Evolutionary conservation across 805 yeast genomes (phyloP).

Genomic region (Cyberlindnera suaveolens): DNA sequence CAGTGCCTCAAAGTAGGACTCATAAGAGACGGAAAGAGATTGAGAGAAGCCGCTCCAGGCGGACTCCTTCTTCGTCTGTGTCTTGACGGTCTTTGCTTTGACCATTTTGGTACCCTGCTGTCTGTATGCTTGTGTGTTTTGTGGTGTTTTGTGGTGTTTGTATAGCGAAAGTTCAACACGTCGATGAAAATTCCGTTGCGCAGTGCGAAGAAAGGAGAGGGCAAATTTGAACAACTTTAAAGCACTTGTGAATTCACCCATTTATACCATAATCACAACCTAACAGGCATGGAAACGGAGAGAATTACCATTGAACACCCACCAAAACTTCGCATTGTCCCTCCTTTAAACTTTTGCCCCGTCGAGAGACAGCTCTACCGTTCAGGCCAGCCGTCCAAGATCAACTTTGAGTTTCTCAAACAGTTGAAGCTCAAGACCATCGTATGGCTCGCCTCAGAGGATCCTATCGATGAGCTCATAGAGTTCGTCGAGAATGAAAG

Average conservation of each 20-base stretch:
- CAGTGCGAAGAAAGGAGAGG: too few species aligned
- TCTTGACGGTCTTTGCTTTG: neutral
- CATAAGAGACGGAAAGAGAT: constrained; percentile 26
- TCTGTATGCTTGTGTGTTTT: too few species aligned
- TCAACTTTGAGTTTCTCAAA: constrained; percentile 79
- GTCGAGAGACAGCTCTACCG: constrained; percentile 84
- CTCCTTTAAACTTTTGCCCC: constrained; percentile 93
- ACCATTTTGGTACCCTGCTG: neutral
- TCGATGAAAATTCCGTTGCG: too few species aligned
- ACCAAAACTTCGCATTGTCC: constrained; percentile 68
- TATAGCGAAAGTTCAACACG: too few species aligned
- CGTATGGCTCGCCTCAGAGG: constrained; percentile 93
- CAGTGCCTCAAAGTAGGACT: constrained; percentile 27
- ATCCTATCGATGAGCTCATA: constrained; percentile 82
- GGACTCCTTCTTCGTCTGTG: neutral
- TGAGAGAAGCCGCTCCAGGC: constrained; percentile 23
- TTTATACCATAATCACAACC: neutral
- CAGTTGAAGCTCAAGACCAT: constrained; percentile 72
- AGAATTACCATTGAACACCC: constrained; percentile 6
- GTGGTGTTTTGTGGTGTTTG: too few species aligned
- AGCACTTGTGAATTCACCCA: too few species aligned
- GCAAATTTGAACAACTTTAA: too few species aligned
- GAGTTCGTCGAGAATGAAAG: constrained; percentile 71
- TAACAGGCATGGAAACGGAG: neutral
- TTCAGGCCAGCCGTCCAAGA: constrained; percentile 92